Conservation (phyloP, 2,329 filamentous ascomycete genomes). For the Trichoderma sp. region DNA sequence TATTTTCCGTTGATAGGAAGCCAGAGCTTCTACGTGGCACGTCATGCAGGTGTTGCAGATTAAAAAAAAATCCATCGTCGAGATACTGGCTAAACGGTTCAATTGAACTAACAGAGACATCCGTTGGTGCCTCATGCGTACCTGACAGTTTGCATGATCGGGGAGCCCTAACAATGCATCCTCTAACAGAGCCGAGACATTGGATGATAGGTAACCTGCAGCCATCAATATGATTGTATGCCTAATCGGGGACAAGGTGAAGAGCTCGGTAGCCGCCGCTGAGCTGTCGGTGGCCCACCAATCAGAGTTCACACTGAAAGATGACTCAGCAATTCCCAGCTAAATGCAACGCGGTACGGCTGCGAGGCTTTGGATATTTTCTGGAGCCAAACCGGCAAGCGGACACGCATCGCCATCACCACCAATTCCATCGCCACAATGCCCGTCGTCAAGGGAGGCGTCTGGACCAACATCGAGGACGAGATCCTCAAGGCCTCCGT, state of each 20-base stretch:
- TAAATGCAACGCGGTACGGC: constrained; percentile 14
- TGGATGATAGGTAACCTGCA: neutral
- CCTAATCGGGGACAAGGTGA: constrained; percentile 8
- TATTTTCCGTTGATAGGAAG: neutral
- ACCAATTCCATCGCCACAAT: constrained; percentile 41
- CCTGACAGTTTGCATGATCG: neutral
- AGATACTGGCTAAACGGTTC: neutral
- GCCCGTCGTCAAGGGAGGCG: constrained; percentile 72
- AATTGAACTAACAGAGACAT: neutral
- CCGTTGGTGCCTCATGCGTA: constrained; percentile 7
- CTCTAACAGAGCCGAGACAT: neutral
- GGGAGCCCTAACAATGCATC: neutral
- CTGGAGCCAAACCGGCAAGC: constrained; percentile 17
- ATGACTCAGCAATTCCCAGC: constrained; percentile 20
- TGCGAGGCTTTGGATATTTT: constrained; percentile 30
- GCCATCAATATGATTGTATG: neutral
- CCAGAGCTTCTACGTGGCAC: constrained; percentile 3
- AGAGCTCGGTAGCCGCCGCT: neutral
- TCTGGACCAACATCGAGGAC: constrained; percentile 79
- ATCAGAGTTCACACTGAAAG: neutral
- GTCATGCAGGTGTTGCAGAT: neutral
- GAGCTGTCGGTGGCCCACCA: constrained; percentile 4
- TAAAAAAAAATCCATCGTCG: neutral
- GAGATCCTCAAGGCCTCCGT: constrained; percentile 96
- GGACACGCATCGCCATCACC: constrained; percentile 13